Conservation (phyloP, 2,329 filamentous ascomycete species). For the Paracoccidioides lutzii region DNA sequence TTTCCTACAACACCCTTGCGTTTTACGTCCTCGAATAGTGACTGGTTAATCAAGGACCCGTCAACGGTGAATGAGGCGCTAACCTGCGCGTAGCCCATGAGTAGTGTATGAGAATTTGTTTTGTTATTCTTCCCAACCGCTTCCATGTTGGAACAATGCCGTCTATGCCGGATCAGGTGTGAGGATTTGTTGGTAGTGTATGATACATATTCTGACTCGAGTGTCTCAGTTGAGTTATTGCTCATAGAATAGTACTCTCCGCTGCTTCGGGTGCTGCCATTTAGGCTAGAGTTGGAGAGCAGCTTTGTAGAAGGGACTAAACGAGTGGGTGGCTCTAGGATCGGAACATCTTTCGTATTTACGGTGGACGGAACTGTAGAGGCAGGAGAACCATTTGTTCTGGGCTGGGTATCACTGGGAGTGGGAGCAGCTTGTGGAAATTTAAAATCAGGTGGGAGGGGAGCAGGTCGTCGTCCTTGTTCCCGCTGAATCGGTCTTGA, state of each 20-base stretch:
- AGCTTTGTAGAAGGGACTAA: slow-evolving; percentile 27
- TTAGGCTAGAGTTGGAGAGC: slow-evolving; percentile 38
- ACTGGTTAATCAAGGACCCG: slow-evolving; percentile 77
- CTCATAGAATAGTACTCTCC: slow-evolving; percentile 90
- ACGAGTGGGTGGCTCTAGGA: slow-evolving; percentile 18
- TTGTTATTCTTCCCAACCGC: slow-evolving; percentile 13
- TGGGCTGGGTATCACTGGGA: slow-evolving; percentile 16
- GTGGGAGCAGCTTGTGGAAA: slow-evolving; percentile 39
- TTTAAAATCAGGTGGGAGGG: slow-evolving; percentile 39
- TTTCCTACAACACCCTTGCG: slow-evolving; percentile 80
- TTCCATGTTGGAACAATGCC: slow-evolving; percentile 35
- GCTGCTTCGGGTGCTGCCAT: slow-evolving; percentile 74
- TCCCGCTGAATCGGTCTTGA: slow-evolving; percentile 5
- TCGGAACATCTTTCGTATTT: slow-evolving; percentile 15
- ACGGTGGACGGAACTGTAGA: slow-evolving; percentile 6
- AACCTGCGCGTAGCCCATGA: slow-evolving; percentile 97
- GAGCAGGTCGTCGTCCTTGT: slow-evolving; percentile 17
- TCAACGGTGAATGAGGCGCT: slow-evolving; percentile 86
- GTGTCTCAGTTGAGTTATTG: slow-evolving; percentile 86
- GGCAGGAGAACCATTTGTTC: slow-evolving; percentile 18
- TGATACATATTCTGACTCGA: slow-evolving; percentile 71
- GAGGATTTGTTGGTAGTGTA: slow-evolving; percentile 41
- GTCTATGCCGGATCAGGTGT: slow-evolving; percentile 26
- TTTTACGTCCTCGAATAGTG: slow-evolving; percentile 90
- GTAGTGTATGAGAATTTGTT: slow-evolving; percentile 52